Evolutionary conservation across 108 stramenopile genomes (phyloP), one percentile per base, ranked within the genome.

Genomic region (Skeletonema marinoi): DNA sequence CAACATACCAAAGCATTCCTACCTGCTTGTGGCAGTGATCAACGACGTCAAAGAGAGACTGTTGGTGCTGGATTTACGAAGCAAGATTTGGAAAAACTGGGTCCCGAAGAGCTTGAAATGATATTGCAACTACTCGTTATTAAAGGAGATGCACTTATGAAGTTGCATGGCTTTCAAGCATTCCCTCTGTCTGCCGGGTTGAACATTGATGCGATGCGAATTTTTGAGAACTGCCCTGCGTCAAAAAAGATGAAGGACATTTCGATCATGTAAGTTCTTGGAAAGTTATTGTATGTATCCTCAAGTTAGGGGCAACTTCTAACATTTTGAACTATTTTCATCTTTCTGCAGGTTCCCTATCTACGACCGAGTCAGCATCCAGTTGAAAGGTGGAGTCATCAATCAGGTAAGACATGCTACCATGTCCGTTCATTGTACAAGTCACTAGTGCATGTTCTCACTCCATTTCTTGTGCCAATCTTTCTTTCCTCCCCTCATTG

Each of bases 171-270:
- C 44, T 16, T 36, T 25, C 21, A 6, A 32, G 78, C 73, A n/a
- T 68, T 68, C 19, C 58, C 58, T 3, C 13, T 74, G 67, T 61
- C 32, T 50, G 78, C 78, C 44, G 44, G 74, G 50, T 35, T 80
- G 30, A 65, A 80, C 61, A 66, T 80, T 16, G 51, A 74, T 50
- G 64, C 54, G 19, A 51, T 80, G 78, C 59, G 48, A 58, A 80
- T 80, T 32, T 80, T 74, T 61, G 78, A 80, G 32, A 35, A 74
- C 25, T 80, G 78, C 44, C 78, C 78, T 4, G 78, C 78, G 1
- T 36, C 78, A 2, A 46, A 32, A 3, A 69, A 74, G 35, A 39
- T 80, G 73, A 80, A 80, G 64, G 77, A 78, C 38, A 14, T 60
- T 25, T 54, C 51, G 21, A 54, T 54, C 21, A 54, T 54, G 51